phyloP scores from a whole-genome alignment of 345 rosid genomes.

The Rhodamnia rubescens region DNA sequence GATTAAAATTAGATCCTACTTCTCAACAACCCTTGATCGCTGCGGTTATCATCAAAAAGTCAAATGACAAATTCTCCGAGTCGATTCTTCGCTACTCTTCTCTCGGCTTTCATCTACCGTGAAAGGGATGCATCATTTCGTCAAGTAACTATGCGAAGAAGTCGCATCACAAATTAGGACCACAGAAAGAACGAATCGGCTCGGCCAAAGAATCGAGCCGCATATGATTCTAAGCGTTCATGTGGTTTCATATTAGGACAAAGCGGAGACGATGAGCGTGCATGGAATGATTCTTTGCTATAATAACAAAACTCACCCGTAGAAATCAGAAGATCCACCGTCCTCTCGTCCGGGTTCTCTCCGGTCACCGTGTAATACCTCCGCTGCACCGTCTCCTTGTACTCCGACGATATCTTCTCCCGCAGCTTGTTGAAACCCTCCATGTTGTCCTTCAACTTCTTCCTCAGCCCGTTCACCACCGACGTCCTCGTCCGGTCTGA shows the following conservation, averaged over 20 bases:
- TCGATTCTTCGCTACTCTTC: background rate
- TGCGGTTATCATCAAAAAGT: background rate
- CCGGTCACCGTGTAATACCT: conserved; percentile 92
- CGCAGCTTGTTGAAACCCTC: conserved; percentile 66
- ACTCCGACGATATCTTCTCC: conserved; percentile 61
- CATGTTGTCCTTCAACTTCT: conserved; percentile 88
- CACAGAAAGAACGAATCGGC: background rate
- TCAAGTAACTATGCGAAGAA: background rate
- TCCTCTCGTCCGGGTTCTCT: conserved; percentile 74
- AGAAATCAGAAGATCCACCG: conserved; percentile 73
- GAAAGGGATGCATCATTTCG: background rate
- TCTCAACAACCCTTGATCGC: background rate
- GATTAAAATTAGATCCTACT: background rate
- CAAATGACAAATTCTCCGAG: background rate
- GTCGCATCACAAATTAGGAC: background rate
- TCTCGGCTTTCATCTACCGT: background rate
- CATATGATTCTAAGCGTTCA: background rate
- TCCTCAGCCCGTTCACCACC: conserved; percentile 78
- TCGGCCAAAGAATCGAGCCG: background rate
- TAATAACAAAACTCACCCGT: conserved; percentile 39
- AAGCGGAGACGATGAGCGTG: background rate
- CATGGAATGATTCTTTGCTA: background rate
- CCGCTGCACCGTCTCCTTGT: conserved; percentile 87
- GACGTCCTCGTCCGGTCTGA: conserved; percentile 82
- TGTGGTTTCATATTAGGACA: background rate